Base-by-base conservation (phyloP, 305 asterid genomes). In the Fraxinus greggii region DNA sequence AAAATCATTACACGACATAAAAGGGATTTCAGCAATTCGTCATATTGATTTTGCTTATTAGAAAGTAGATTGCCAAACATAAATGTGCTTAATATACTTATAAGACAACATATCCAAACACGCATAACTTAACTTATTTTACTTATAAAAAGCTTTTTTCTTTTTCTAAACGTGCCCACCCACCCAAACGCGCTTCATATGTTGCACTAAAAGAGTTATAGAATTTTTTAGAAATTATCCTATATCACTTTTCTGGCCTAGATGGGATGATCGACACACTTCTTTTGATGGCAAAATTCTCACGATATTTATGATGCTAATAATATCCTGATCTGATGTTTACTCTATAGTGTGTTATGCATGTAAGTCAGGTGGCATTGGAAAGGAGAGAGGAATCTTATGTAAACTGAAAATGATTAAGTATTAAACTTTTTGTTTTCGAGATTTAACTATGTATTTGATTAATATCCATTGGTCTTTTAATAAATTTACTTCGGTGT, bases 381-480 rank as follows among this genome's bases (percentile, higher is more conserved):
- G 75, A 63, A 24, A 24, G 72, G 72, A 63, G 72, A 9, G 32
- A 9, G 32, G 72, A 63, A 24, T 24, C 72, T 24, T 8, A 63
- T 63, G 17, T 23, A 63, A 23, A 63, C 6, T 63, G n/a, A 24
- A 23, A 63, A 9, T 63, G 17, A 63, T 19, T 24, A 24, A 23
- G 24, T 54, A 5, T 48, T n/a, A n/a, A 54, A 19, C 63, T 61
- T 21, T 23, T 21, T 61, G 13, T 23, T 7, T 61, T 61, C 29
- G 0, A n/a, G 63, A 19, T 61, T 82, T 67, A 42, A 54, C 17
- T 7, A 15, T 75, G 45, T 45, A 33, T 72, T 23, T 67, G 54
- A 73, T 78, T 76, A 59, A 48, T 78, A 61, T 54, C 59, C 26
- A 23, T 33, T 77, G 59, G 75, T 70, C 81, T 61, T 33, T 77